Evolutionary conservation across 257 asterid genomes (phyloP).

Genomic region (Galeopsis tetrahit): DNA sequence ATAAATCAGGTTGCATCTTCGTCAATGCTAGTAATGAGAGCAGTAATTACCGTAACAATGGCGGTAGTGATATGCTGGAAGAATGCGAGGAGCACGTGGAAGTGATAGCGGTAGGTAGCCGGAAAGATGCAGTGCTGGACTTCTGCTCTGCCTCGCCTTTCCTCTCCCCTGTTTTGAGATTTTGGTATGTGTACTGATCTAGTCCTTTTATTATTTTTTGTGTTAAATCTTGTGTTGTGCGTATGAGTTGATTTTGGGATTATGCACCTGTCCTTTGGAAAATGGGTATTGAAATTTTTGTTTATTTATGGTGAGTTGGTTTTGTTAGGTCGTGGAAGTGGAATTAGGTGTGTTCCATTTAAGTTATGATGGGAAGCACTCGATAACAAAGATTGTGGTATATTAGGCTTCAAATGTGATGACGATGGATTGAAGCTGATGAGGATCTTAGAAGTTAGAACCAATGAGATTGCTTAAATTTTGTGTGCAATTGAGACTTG

Average conservation of each 20-base stretch:
- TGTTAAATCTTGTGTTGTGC: not conserved
- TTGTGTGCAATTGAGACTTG: not conserved
- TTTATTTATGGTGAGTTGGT: not conserved
- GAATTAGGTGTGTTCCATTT: not conserved
- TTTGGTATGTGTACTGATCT: slow-evolving; percentile 55
- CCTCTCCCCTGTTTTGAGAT: slow-evolving; percentile 69
- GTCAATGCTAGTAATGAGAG: slow-evolving; percentile 14
- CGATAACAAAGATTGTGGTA: not conserved
- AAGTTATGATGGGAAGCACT: not conserved
- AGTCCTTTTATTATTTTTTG: not conserved
- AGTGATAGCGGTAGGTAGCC: slow-evolving; percentile 77
- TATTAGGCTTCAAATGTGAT: slow-evolving; percentile 4
- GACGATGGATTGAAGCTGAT: not conserved
- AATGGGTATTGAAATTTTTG: not conserved
- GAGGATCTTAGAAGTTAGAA: not conserved
- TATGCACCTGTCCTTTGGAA: not conserved
- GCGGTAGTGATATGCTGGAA: slow-evolving; percentile 32
- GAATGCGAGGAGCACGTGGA: slow-evolving; percentile 64
- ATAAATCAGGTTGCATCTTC: slow-evolving; percentile 33
- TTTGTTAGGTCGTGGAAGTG: not conserved
- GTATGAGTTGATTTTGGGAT: not conserved
- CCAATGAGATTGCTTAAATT: slow-evolving; percentile 14
- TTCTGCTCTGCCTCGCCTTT: slow-evolving; percentile 73
- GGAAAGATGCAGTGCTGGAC: slow-evolving; percentile 78
- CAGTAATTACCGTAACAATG: slow-evolving; percentile 19